Evolutionary conservation across 2,329 filamentous ascomycete species (phyloP), one percentile per base, ranked within the genome.

Genomic region (Penicillium sclerotigenum): DNA sequence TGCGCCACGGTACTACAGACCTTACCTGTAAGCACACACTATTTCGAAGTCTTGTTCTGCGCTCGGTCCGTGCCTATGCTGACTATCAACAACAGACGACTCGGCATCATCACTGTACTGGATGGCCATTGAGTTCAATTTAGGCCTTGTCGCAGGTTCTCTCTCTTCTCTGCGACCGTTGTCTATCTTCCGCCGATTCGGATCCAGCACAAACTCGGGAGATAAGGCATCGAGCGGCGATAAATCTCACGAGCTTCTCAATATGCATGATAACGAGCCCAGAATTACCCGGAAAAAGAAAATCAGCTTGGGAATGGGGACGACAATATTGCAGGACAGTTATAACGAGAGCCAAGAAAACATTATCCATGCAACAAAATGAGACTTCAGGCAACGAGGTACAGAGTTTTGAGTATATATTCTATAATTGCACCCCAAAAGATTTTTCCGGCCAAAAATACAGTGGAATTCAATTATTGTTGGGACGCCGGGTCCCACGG

Each of bases 121-220:
- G 58, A 65, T 66, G 64, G 53, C 55, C 7, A 52, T 64, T 9
- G 64, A 66, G 28, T 66, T 66, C 55, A 60, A 60, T 10, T 45
- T 65, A 1, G 62, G 52, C 10, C 61, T 65, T 9, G 53, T 63
- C 14, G 48, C 62, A 8, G 62, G 62, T 11, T 64, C 62, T 6
- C 57, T 64, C 9, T 59, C 60, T 0, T 64, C 60, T 14, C 29
- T 61, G 10, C 26, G 22, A 47, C 54, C 54, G 5, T 20, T 57
- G 22, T 50, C 54, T 3, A 18, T 57, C 10, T 57, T 57, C 18
- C 50, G 54, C 11, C 45, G 54, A 31, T 57, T 57, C 33, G 54
- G 54, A 4, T 57, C 54, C 2, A 57, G 22, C 16, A 36, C 14
- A 48, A 20, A 29, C 13, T 54, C 36, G 8, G 9, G 38, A 9